Evolutionary conservation across 2,329 filamentous ascomycete species (phyloP).

Genomic region (Bimuria novae-zelandiae): DNA sequence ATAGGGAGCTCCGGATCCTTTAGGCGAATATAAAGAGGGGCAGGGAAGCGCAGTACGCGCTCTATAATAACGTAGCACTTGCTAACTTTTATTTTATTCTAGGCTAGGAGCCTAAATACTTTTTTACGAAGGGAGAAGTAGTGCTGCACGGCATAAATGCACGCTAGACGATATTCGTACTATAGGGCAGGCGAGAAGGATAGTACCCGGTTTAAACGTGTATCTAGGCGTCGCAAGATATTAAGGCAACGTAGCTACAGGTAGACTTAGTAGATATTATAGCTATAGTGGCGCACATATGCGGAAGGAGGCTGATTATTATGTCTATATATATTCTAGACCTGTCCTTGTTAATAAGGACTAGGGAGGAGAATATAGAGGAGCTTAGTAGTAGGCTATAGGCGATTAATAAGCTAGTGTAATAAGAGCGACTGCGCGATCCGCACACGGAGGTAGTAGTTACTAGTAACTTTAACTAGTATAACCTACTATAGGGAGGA

Average conservation of each 20-base stretch:
- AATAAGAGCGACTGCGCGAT: slow-evolving; percentile 13
- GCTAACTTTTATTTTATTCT: slow-evolving; percentile 16
- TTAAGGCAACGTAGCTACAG: not conserved
- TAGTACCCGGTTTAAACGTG: not conserved
- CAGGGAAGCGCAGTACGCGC: no score
- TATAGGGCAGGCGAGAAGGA: slow-evolving; percentile 3
- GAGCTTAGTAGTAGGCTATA: no score
- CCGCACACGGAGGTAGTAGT: slow-evolving; percentile 17
- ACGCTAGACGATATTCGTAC: slow-evolving; percentile 4
- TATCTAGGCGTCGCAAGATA: not conserved
- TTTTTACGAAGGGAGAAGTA: slow-evolving; percentile 10
- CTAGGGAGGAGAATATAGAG: no score
- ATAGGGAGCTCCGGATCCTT: no score
- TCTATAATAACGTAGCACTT: no score
- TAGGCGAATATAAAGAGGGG: no score
- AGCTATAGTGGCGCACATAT: no score
- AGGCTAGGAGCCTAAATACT: slow-evolving; percentile 10
- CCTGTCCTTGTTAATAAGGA: slow-evolving; percentile 7
- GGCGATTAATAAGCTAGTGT: slow-evolving; percentile 10
- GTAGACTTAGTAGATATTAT: no score
- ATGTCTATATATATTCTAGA: no score
- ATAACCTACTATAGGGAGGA: slow-evolving; percentile 18
- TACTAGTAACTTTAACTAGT: no score
- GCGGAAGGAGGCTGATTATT: no score
- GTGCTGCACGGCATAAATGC: not conserved